These are phyloP conservation scores for Erythrobasidium yunnanense DNA, from an alignment of 768 basidiomycete species.

Conservation along the genomic window DNA sequence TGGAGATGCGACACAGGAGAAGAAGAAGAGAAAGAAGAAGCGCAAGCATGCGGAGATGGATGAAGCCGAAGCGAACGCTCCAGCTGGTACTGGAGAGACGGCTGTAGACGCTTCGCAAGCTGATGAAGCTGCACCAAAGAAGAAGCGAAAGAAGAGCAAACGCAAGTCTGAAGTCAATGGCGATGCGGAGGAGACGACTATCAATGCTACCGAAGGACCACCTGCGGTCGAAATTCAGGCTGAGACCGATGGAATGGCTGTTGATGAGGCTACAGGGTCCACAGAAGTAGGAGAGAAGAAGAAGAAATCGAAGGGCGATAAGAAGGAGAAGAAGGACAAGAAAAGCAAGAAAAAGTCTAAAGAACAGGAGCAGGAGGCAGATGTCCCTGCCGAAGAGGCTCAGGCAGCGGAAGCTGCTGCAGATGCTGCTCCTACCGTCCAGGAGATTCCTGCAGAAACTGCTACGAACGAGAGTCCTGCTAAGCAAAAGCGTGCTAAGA, in stretches of 20 bases:
- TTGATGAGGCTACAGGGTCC: slow-evolving; percentile 5
- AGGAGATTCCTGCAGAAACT: no score
- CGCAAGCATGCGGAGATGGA: slow-evolving; percentile 39
- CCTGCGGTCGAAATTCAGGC: background rate
- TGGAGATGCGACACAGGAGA: background rate
- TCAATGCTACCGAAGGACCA: background rate
- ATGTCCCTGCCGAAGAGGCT: background rate
- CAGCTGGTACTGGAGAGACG: background rate
- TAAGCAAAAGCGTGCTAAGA: background rate
- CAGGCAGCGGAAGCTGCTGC: background rate
- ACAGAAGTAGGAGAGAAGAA: slow-evolving; percentile 7
- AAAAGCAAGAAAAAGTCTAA: slow-evolving; percentile 45
- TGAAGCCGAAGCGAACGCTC: slow-evolving; percentile 49
- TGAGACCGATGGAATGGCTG: slow-evolving; percentile 10
- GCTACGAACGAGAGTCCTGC: no score
- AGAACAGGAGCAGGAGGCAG: slow-evolving; percentile 1
- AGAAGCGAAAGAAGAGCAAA: background rate
- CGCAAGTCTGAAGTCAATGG: background rate
- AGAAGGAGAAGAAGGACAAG: slow-evolving; percentile 46
- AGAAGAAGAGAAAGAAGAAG: slow-evolving; percentile 9
- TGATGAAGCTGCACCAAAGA: background rate
- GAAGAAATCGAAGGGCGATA: slow-evolving; percentile 11
- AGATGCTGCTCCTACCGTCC: no score
- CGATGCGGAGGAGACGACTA: background rate
- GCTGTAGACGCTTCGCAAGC: background rate